These are phyloP conservation scores for Russula foetens DNA, from an alignment of 768 basidiomycete genomes.

Conservation along the genomic window DNA sequence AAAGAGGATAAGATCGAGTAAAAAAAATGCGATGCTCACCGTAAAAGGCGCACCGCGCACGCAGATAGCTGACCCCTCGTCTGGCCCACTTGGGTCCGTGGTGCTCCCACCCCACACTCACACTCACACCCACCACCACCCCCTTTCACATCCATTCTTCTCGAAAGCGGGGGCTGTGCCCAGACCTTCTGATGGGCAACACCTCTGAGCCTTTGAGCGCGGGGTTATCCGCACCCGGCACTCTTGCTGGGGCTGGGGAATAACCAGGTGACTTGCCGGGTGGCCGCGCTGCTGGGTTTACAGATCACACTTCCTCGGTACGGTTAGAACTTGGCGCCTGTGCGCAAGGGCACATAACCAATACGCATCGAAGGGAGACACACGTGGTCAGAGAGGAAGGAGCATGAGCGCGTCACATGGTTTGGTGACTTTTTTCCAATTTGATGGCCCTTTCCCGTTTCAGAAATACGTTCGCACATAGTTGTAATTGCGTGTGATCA, in stretches of 20 bases:
- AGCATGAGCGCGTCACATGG: neutral
- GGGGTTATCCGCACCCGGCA: neutral
- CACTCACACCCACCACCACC: neutral
- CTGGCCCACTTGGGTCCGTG: neutral
- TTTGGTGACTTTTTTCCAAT: too few species aligned
- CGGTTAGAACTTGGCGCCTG: constrained; percentile 4
- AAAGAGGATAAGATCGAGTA: neutral
- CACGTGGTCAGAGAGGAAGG: constrained; percentile 1
- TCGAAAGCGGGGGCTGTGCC: neutral
- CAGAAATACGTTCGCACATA: neutral
- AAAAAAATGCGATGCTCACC: neutral
- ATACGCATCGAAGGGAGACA: neutral
- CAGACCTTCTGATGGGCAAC: neutral
- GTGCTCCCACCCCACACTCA: neutral
- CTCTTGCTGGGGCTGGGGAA: neutral
- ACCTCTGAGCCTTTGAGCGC: neutral
- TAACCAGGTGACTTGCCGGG: neutral
- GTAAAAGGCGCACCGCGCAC: neutral
- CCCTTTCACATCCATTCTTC: neutral
- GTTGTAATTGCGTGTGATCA: too few species aligned
- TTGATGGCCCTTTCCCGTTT: neutral
- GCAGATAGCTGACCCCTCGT: neutral
- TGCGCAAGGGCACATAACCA: neutral
- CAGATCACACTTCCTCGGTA: neutral
- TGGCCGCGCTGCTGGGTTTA: neutral